Evolutionary conservation across 768 basidiomycete species (phyloP), one percentile per base, ranked within the genome.

Genomic region (Lactifluus rugatus): DNA sequence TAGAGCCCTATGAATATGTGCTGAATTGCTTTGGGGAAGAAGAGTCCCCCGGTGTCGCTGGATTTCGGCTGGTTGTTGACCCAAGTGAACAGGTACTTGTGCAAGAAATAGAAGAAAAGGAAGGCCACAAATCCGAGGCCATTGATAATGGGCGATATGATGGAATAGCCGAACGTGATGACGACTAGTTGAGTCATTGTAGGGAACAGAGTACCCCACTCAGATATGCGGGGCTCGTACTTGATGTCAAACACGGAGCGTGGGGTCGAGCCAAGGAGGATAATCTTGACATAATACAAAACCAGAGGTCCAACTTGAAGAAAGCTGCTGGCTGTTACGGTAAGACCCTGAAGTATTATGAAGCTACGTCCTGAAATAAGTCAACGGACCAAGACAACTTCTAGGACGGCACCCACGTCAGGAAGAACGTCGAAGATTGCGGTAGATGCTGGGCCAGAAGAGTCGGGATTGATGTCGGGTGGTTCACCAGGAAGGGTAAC

Each of bases 1-100:
- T 99, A 99, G 68, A 98, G 66, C 3, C 95, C 96, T 21, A 93
- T 91, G 63, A 98, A 97, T 31, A 95, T 67, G 67, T 98, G 96
- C 49, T 89, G 84, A 26, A 98, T 81, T 5, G 96, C 95, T 71
- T 85, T 89, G 23, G 94, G 94, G 78, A 93, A 98, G 77, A 96
- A 98, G 49, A 90, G 69, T 0, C 96, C 96, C 37, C 95, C 95
- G 0, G 93, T 95, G 55, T 96, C 93, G 50, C 74, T 74, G 4
- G 78, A 71, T 0, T 78, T 68, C 3, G 84, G 80, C 68, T 92
- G 85, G 55, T 89, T 83, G 65, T 82, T 81, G 60, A 81, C 83
- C 71, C 71, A 73, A 13, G 68, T 59, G 64, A 72, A 72, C 32
- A 68, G 63, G 58, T 72, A 73, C 63, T 89, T 91, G 79, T 89